Evolutionary conservation across 345 rosid genomes (phyloP), one percentile per base, ranked within the genome.

Genomic region (Mallotus nudiflorus): DNA sequence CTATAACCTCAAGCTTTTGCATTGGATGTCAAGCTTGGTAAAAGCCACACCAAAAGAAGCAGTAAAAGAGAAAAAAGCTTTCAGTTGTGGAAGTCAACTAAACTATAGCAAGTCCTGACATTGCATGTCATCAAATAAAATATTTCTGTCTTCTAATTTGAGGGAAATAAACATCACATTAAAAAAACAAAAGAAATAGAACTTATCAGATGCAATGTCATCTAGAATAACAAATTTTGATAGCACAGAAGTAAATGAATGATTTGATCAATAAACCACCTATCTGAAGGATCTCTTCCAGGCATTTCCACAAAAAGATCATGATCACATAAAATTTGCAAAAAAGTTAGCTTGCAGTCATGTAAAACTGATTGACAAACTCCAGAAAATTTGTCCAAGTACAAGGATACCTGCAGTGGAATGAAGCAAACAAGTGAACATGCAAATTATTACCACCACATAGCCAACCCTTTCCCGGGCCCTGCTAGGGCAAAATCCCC

Each of bases 221-320:
- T 24, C 15, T 19, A 37, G 6, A 35, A 14, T 52, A 15, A 11
- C 29, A 37, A 37, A 39, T 61, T 37, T 61, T n/a, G 16, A 28
- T 44, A 42, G 33, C 20, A 42, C n/a, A 44, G 3, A 14, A 24
- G 52, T 28, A 9, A 0, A 46, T 45, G 24, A 64, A 75, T 50
- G 33, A 39, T 67, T 65, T 42, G n/a, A 59, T n/a, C 37, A 28
- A 39, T 33, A 27, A 62, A 57, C 61, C 79, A 95, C 99, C 99
- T 87, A 74, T 95, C 99, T 59, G 99, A 95, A 80, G 99, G 98
- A 80, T 95, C 97, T 83, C 97, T 89, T 67, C 99, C 99, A 3
- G 99, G 99, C 99, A 95, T 92, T 88, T 95, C 99, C 62, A 92
- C 99, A 75, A 86, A 95, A 82, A 95, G 97, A 79, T 95, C 99